Evolutionary conservation across 139 green algal species (phyloP).

Genomic region (Astrephomene gubernaculifera): DNA sequence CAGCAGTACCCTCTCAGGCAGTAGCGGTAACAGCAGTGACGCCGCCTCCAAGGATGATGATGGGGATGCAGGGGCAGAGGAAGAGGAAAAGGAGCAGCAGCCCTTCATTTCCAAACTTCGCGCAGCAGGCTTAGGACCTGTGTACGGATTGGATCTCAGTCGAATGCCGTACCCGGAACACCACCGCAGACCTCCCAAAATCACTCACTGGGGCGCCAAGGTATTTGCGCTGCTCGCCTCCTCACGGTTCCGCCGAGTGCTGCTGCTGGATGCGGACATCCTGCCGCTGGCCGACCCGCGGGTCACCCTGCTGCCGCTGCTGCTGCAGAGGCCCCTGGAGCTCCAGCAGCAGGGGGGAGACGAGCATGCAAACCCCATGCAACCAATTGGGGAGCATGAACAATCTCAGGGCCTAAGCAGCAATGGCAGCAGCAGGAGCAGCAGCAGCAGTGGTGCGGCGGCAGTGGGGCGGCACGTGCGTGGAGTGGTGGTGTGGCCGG

Average conservation of each 20-base stretch:
- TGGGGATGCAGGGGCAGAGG: not conserved
- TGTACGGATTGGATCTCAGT: slow-evolving; percentile 29
- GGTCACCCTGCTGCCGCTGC: slow-evolving; percentile 25
- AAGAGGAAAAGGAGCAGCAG: not conserved
- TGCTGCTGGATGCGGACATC: slow-evolving; percentile 31
- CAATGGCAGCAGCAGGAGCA: not conserved
- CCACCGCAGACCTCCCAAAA: slow-evolving; percentile 13
- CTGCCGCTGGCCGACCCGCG: slow-evolving; percentile 39
- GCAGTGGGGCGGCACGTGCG: not conserved
- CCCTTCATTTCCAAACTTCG: not conserved
- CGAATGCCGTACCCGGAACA: slow-evolving; percentile 19
- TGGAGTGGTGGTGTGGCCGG: slow-evolving; percentile 45
- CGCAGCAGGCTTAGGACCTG: slow-evolving; percentile 5
- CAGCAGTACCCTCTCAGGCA: too few relatives aligned
- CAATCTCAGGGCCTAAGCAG: too few relatives aligned
- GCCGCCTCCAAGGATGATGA: not conserved
- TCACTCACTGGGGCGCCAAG: slow-evolving; percentile 33
- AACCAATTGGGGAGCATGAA: too few relatives aligned
- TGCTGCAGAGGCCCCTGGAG: too few relatives aligned
- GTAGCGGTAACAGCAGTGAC: not conserved
- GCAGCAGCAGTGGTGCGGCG: not conserved
- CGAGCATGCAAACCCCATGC: too few relatives aligned
- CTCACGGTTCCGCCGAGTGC: not conserved
- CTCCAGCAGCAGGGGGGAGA: too few relatives aligned
- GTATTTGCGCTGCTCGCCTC: slow-evolving; percentile 20